A percentile compares a stretch with the other conserved stretches of the same genome.
phyloP scores from a whole-genome alignment of 192 early-diverging fungal genomes.

The Coemansia sp. region DNA sequence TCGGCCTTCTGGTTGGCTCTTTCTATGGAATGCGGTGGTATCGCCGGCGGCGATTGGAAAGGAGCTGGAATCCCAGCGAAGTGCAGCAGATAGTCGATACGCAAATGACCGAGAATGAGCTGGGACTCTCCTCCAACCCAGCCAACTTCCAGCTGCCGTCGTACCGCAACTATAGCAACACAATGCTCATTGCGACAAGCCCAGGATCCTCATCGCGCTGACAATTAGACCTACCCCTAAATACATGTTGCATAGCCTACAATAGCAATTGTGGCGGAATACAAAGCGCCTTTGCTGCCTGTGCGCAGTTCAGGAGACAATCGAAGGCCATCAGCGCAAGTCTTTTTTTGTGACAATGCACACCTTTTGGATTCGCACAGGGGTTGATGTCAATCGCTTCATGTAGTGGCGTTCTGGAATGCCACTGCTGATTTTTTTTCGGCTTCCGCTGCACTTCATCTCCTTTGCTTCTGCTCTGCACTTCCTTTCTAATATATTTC shows the following conservation, averaged over 20 bases:
- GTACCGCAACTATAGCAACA: constrained; percentile 33
- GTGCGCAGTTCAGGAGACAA: neutral
- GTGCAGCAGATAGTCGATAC: constrained; percentile 41
- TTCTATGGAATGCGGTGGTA: constrained; percentile 27
- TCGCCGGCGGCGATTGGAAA: constrained; percentile 12
- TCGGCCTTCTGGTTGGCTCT: constrained; percentile 18
- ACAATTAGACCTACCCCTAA: neutral
- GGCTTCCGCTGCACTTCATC: neutral
- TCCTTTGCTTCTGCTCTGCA: neutral
- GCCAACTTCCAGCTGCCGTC: constrained; percentile 31
- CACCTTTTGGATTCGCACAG: neutral
- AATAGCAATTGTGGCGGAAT: neutral
- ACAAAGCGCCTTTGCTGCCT: neutral
- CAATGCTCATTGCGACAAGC: constrained; percentile 36
- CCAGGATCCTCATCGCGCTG: neutral
- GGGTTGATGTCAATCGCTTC: neutral
- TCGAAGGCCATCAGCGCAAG: neutral
- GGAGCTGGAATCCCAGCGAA: constrained; percentile 20
- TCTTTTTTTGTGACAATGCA: neutral
- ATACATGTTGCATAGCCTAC: neutral
- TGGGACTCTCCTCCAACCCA: constrained; percentile 5
- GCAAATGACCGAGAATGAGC: constrained; percentile 36
- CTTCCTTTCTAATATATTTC: neutral
- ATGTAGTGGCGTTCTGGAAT: neutral
- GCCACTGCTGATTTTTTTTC: neutral